These are phyloP conservation scores for Artemisia princeps DNA, from an alignment of 140 eudicot species.

Conservation along the genomic window DNA sequence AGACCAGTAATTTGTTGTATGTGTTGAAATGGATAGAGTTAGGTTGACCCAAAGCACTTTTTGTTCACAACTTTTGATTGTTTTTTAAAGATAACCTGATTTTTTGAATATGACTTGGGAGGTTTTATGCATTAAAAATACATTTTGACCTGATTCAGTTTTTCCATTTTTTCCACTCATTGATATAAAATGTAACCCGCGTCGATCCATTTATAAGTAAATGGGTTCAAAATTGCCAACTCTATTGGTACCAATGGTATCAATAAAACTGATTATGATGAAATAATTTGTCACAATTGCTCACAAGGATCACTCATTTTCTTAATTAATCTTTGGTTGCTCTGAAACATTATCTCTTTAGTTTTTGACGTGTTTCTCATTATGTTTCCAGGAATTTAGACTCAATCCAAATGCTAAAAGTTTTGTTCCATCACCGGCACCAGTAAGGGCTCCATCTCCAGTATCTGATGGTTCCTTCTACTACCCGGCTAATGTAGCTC, in stretches of 20 bases:
- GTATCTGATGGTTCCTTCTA: slow-evolving; percentile 74
- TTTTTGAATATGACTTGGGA: not conserved
- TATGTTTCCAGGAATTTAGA: slow-evolving; percentile 63
- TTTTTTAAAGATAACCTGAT: not conserved
- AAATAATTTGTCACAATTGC: slow-evolving; percentile 20
- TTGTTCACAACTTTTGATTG: not conserved
- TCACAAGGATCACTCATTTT: slow-evolving; percentile 2
- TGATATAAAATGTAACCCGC: not conserved
- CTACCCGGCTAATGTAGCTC: slow-evolving; percentile 54
- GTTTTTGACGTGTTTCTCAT: slow-evolving; percentile 7
- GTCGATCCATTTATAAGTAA: not conserved
- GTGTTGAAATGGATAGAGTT: not conserved
- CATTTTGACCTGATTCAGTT: not conserved
- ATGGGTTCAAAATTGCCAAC: not conserved
- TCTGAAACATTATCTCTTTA: not conserved
- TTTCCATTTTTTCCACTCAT: not conserved
- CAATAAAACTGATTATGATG: slow-evolving; percentile 12
- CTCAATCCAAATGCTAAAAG: slow-evolving; percentile 95
- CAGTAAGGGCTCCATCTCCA: slow-evolving; percentile 78
- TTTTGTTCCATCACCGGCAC: slow-evolving; percentile 59
- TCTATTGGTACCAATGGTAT: not conserved
- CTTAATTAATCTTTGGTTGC: slow-evolving; percentile 4
- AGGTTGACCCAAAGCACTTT: not conserved
- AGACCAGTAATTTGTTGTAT: not conserved
- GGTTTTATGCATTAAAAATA: not conserved